Evolutionary conservation across 257 asterid genomes (phyloP).

Genomic region (Nyctanthes arbortristis): DNA sequence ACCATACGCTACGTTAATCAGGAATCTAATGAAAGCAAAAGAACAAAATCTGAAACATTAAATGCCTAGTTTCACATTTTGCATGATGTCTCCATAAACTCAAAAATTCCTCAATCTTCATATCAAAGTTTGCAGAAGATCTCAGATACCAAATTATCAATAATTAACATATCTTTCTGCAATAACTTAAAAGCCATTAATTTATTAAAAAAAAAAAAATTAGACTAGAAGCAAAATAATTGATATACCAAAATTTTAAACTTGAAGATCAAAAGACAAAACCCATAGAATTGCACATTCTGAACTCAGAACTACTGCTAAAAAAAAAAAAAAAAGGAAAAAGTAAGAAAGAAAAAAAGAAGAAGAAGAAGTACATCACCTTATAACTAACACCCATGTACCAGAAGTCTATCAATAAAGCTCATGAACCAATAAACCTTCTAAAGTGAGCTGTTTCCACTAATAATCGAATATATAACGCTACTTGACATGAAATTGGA

Average conservation of each 20-base stretch:
- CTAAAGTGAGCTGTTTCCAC: slow-evolving; percentile 1
- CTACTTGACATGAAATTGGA: no score
- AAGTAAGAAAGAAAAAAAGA: no score
- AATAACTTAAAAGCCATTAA: background rate
- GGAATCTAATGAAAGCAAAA: slow-evolving; percentile 1
- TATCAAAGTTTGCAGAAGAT: background rate
- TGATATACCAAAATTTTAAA: background rate
- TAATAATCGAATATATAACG: no score
- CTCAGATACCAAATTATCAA: background rate
- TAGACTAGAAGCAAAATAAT: background rate
- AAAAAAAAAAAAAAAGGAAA: background rate
- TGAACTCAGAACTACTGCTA: slow-evolving; percentile 10
- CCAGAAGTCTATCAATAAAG: background rate
- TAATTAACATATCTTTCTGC: background rate
- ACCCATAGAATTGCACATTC: slow-evolving; percentile 17
- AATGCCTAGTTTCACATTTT: background rate
- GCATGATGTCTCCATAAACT: background rate
- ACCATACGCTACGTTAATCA: background rate
- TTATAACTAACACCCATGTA: no score
- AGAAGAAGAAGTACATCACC: no score
- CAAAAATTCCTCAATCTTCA: background rate
- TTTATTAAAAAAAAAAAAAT: background rate
- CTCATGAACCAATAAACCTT: slow-evolving; percentile 5
- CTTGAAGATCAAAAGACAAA: background rate
- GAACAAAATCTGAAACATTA: slow-evolving; percentile 1